Conservation (phyloP, 306 rosid species). For the Delonix regia region DNA sequence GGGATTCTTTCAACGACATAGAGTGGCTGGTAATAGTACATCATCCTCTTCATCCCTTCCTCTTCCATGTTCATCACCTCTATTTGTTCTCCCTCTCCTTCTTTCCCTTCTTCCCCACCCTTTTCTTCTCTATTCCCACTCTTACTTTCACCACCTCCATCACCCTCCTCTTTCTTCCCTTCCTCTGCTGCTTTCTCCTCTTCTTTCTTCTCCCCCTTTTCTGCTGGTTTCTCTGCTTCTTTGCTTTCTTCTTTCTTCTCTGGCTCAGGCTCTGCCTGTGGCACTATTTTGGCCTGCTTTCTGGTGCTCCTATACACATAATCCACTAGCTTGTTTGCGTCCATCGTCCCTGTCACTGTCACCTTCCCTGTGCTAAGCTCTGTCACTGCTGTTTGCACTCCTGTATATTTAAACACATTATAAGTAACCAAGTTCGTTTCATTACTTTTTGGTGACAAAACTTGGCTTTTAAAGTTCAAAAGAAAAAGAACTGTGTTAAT, state of each 20-base stretch:
- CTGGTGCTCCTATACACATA: conserved; percentile 84
- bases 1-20: conserved; percentile 74
- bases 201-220: conserved; percentile 55
- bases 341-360: conserved; percentile 81
- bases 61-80: conserved; percentile 46
- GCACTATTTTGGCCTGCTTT: conserved; percentile 83
- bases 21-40: conserved; percentile 67
- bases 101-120: conserved; percentile 41
- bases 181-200: conserved; percentile 53
- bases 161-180: conserved; percentile 55
- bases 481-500: too few relatives aligned
- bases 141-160: conserved; percentile 27
- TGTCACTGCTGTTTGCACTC: conserved; percentile 82
- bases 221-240: conserved; percentile 51
- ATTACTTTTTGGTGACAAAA: conserved; percentile 15
- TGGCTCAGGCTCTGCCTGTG: conserved; percentile 60
- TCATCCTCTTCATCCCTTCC: conserved; percentile 78
- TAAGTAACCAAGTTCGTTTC: not conserved
- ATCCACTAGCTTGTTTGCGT: conserved; percentile 79
- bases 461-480: not conserved
- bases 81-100: conserved; percentile 31
- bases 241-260: conserved; percentile 52
- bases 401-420: conserved; percentile 44
- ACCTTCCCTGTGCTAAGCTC: conserved; percentile 78
- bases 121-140: conserved; percentile 39